phyloP scores from a whole-genome alignment of 768 basidiomycete species.

The Xanthoconium purpureum region DNA sequence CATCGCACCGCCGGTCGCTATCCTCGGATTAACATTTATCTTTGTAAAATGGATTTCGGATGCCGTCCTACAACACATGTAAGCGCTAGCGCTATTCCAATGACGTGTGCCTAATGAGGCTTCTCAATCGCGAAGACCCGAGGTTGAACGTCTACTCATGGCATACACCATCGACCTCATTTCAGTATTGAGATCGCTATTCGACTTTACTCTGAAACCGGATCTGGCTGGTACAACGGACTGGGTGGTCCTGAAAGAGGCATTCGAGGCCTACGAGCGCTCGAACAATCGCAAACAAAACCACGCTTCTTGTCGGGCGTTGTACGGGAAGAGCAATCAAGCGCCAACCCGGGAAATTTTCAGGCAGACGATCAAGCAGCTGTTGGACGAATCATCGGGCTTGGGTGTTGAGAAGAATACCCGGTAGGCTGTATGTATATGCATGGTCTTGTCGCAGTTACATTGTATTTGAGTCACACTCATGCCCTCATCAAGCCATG shows the following conservation, averaged over 20 bases:
- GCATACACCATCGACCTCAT: conserved; percentile 4
- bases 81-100: not conserved
- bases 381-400: not conserved
- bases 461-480: no score
- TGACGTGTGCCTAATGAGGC: not conserved
- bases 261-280: conserved; percentile 2
- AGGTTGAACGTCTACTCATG: conserved; percentile 2
- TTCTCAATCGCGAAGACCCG: not conserved
- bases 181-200: not conserved
- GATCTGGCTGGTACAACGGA: conserved; percentile 4
- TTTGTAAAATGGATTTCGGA: conserved; percentile 6
- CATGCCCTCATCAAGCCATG: no score
- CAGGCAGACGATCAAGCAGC: not conserved
- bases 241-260: conserved; percentile 4
- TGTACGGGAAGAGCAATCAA: not conserved
- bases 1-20: not conserved
- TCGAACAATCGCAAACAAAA: not conserved
- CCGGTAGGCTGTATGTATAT: no score
- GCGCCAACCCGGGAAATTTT: not conserved
- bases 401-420: not conserved
- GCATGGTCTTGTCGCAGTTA: no score
- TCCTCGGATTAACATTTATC: conserved; percentile 2
- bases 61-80: not conserved
- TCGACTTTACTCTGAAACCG: conserved; percentile 5
- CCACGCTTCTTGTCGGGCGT: not conserved